These are phyloP conservation scores for Poa annua DNA, from an alignment of 176 grass and related monocot genomes.

Conservation along the genomic window DNA sequence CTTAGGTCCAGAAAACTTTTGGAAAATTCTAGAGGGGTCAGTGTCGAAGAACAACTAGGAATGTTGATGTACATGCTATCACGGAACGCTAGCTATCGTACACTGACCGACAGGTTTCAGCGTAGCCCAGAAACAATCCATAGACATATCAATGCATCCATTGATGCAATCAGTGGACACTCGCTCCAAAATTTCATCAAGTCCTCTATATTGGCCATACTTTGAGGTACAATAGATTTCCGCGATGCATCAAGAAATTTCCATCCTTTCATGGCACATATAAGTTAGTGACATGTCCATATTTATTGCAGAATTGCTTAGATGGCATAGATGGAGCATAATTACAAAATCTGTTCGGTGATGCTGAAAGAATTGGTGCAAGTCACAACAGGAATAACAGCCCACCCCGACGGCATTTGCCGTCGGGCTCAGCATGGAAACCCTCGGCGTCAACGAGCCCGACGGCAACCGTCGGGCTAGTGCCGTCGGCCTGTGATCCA, in stretches of 20 bases:
- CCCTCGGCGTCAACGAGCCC: too few species aligned
- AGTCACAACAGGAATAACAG: too few species aligned
- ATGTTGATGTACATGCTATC: background rate
- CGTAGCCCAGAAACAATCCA: background rate
- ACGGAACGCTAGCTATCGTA: background rate
- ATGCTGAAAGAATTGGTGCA: background rate
- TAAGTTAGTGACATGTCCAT: background rate
- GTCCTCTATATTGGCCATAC: background rate
- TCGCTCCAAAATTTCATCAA: background rate
- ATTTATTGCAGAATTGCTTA: background rate
- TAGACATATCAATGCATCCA: background rate
- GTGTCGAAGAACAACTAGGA: background rate
- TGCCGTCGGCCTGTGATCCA: too few species aligned
- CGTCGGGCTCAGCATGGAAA: too few species aligned
- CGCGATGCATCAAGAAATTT: background rate
- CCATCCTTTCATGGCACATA: background rate
- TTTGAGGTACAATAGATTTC: background rate
- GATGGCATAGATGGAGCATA: background rate
- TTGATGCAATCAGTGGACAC: background rate
- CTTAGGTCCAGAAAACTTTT: background rate
- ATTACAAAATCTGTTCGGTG: background rate
- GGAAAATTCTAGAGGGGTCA: background rate
- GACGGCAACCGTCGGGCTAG: too few species aligned
- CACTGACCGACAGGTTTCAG: background rate
- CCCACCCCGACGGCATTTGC: too few species aligned